A percentile compares a stretch with the other conserved stretches of the same genome.
Conservation (phyloP, 164 flowering plant genomes). For the Protea cynaroides region DNA sequence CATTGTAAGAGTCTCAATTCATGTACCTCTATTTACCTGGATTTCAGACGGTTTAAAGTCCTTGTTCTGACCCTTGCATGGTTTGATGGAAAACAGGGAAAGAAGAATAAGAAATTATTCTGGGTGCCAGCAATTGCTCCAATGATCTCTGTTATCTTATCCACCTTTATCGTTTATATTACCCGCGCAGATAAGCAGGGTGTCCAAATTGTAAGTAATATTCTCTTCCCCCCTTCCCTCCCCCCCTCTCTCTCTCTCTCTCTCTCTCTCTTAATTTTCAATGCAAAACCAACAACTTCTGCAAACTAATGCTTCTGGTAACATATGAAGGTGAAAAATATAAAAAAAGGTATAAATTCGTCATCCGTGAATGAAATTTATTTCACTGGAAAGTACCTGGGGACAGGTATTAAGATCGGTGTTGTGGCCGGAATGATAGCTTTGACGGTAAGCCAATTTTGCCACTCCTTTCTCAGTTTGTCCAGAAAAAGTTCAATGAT, state of each 20-base stretch:
- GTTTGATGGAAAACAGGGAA: conserved; percentile 49
- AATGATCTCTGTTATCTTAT: conserved; percentile 64
- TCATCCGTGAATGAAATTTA: conserved; percentile 53
- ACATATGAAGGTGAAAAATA: conserved; percentile 55
- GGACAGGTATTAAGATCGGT: conserved; percentile 65
- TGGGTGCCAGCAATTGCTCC: conserved; percentile 96
- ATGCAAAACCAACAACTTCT: background rate
- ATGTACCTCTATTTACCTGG: background rate
- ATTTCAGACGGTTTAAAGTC: background rate
- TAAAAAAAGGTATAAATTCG: conserved; percentile 70
- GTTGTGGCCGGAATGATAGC: conserved; percentile 81
- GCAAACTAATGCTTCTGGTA: conserved; percentile 5
- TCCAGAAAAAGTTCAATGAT: background rate
- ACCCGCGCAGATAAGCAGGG: conserved; percentile 79
- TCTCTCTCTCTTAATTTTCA: background rate
- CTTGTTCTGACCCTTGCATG: conserved; percentile 6
- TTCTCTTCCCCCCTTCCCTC: background rate
- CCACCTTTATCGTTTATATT: conserved; percentile 77
- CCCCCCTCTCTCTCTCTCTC: too few species aligned
- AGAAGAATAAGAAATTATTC: conserved; percentile 70
- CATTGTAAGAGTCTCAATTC: conserved; percentile 48
- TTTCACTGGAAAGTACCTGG: conserved; percentile 50
- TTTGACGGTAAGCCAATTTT: conserved; percentile 50
- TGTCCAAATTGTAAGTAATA: conserved; percentile 68
- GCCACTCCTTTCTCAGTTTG: background rate